These are phyloP conservation scores for Trichophyton simii DNA, from an alignment of 2,329 filamentous ascomycete species.

Conservation along the genomic window DNA sequence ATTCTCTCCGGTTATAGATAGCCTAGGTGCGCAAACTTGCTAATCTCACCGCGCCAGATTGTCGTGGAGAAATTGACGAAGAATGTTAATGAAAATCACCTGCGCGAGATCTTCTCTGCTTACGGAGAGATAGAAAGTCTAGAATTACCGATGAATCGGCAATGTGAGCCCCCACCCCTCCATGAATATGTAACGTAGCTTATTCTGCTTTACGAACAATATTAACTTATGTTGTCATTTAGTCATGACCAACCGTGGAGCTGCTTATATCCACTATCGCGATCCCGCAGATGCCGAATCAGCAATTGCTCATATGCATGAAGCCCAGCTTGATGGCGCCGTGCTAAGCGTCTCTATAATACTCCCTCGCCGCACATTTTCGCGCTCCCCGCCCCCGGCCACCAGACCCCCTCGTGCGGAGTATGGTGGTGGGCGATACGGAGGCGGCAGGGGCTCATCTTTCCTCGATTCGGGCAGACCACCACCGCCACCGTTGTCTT, in stretches of 20 bases:
- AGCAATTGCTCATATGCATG: constrained; percentile 94
- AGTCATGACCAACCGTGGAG: constrained; percentile 85
- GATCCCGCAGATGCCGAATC: constrained; percentile 67
- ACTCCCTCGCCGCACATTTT: constrained; percentile 69
- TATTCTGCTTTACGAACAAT: not conserved
- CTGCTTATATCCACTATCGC: constrained; percentile 79
- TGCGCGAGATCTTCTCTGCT: constrained; percentile 80
- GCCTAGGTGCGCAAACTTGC: not conserved
- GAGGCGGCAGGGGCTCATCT: constrained; percentile 13
- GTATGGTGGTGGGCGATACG: constrained; percentile 8
- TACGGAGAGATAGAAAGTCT: constrained; percentile 80
- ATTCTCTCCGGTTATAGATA: not conserved
- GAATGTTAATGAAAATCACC: constrained; percentile 78
- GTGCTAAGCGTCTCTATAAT: constrained; percentile 80
- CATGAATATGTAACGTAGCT: not conserved
- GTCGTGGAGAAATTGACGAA: constrained; percentile 93
- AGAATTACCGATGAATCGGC: constrained; percentile 77
- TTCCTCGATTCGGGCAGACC: constrained; percentile 1
- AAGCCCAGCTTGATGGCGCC: constrained; percentile 80
- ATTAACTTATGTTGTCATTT: constrained; percentile 4
- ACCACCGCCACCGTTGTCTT: constrained; percentile 12
- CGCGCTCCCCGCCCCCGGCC: constrained; percentile 61
- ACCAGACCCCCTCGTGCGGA: constrained; percentile 29
- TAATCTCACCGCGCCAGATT: constrained; percentile 47
- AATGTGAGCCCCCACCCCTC: constrained; percentile 43